phyloP scores from a whole-genome alignment of 441 rosid genomes.

The Populus tomentosa region DNA sequence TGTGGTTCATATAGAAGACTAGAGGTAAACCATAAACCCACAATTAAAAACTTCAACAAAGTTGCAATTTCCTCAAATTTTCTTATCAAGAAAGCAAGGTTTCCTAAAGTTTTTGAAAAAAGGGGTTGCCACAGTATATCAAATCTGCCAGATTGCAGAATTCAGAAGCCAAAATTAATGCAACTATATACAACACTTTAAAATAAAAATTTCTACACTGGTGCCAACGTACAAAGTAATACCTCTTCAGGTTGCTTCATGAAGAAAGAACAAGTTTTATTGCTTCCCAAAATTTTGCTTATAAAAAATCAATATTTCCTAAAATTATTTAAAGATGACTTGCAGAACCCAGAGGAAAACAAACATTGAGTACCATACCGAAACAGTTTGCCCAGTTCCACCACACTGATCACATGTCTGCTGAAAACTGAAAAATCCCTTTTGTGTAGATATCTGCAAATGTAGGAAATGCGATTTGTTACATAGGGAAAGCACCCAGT shows the following conservation, averaged over 20 bases:
- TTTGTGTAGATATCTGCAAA: slow-evolving; percentile 55
- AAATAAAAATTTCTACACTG: not conserved
- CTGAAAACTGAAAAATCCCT: slow-evolving; percentile 64
- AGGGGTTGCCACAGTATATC: not conserved
- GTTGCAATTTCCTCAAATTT: not conserved
- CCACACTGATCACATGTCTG: slow-evolving; percentile 70
- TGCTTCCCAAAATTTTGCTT: not conserved
- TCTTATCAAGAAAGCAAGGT: not conserved
- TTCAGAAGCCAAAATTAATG: not conserved
- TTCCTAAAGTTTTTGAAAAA: not conserved
- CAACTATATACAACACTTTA: not conserved
- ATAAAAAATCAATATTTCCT: not conserved
- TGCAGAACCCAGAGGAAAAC: not conserved
- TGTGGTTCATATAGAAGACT: not conserved
- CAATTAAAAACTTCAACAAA: not conserved
- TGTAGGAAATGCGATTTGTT: slow-evolving; percentile 18
- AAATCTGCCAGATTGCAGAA: not conserved
- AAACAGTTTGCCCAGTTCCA: slow-evolving; percentile 74
- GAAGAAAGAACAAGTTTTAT: not conserved
- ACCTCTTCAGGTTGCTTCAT: not conserved
- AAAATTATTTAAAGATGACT: not conserved
- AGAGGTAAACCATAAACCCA: not conserved
- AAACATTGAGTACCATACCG: slow-evolving; percentile 42
- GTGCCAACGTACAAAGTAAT: not conserved
- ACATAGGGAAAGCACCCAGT: slow-evolving; percentile 6